Evolutionary conservation across 139 green algal genomes (phyloP).

Genomic region (Chlamydomonas applanata): DNA sequence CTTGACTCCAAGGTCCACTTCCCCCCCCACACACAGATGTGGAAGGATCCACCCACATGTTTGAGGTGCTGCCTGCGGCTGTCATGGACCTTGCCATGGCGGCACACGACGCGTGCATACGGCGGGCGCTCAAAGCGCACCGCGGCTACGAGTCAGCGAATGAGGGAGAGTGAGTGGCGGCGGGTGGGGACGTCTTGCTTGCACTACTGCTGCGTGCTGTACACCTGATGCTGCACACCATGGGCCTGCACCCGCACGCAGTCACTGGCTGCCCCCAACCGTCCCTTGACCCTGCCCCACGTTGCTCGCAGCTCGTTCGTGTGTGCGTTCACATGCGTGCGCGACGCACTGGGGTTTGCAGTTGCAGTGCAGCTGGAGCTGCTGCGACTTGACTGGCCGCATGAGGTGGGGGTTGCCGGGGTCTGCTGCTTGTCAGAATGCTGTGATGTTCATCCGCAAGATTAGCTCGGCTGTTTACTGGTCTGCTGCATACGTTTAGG

Average conservation of each 20-base stretch:
- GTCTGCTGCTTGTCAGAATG: no score
- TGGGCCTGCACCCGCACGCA: no score
- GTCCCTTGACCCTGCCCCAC: no score
- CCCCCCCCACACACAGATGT: no score
- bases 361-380: conserved; percentile 15
- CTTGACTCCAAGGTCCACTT: no score
- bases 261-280: no score
- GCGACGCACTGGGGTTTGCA: conserved; percentile 17
- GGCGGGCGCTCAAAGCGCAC: conserved; percentile 6
- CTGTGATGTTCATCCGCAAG: no score
- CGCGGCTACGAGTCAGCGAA: conserved; percentile 28
- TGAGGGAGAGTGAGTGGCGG: not conserved
- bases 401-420: not conserved
- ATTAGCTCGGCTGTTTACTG: no score
- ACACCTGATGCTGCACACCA: no score
- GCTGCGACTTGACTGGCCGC: not conserved
- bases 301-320: conserved; percentile 14
- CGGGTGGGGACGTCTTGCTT: no score
- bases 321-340: conserved; percentile 19
- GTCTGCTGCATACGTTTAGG: no score
- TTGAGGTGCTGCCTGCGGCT: conserved; percentile 23
- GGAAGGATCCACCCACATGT: conserved; percentile 22
- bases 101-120: conserved; percentile 21
- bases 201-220: no score
- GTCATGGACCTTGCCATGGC: conserved; percentile 29